Base-by-base conservation (phyloP, 495 filamentous ascomycete genomes). In the Bacidia rubella region DNA sequence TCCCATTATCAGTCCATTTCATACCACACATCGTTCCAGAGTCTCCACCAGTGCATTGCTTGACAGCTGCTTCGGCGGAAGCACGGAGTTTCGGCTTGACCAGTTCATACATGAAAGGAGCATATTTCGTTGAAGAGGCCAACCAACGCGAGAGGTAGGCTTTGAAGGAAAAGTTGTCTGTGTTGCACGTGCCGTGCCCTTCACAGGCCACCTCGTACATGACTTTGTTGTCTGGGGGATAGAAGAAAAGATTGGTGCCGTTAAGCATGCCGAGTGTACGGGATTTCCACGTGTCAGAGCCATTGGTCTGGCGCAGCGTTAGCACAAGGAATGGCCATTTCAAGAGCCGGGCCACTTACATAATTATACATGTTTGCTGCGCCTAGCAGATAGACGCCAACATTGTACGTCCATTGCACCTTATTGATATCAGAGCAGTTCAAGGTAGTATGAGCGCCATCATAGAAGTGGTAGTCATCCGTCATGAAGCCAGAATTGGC, bases 111-210 rank as follows among this genome's bases (percentile, higher is more conserved):
- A 74, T 81, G 63, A 78, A 84, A 2, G 88, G 86, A 0, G 81
- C 86, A 46, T 90, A 62, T 57, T 86, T 78, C 7, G 82, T 81
- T 2, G 78, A 74, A 4, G 71, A 68, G n/a, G 79, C 79, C 66
- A 94, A 75, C 84, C 86, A 94, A 22, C 88, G 84, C 21, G 85
- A 70, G 15, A 90, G 70, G 68, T 89, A 93, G 29, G 85, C 85
- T 67, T 92, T 94, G 78, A 90, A 94, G 38, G 81, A 85, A 40
- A 75, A 74, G 70, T 89, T 85, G 60, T 92, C 86, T 38, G 79
- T 77, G 57, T 84, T 79, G 68, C 85, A 88, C 7, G 66, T 76
- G 42, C 71, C 63, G 48, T 69, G 66, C 0, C 69, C 65, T 52
- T 83, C 80, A 55, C 79, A 83, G 26, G 78, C 73, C n/a, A 76